Conservation (phyloP, 2,329 filamentous ascomycete genomes). For the Hymenoscyphus linearis region DNA sequence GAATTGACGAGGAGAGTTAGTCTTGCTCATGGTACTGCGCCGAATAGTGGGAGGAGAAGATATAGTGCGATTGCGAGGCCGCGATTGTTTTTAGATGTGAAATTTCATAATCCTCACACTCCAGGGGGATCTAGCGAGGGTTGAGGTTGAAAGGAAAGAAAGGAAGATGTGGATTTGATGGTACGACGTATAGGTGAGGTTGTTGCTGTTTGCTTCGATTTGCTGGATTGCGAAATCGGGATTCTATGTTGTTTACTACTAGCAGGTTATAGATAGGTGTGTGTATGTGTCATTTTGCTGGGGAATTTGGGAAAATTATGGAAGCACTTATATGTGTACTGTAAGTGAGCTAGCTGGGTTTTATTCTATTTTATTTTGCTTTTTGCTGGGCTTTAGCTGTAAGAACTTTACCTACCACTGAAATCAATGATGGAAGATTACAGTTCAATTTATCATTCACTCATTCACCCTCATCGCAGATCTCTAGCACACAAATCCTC, state of each 20-base stretch:
- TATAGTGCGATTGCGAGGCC: not conserved
- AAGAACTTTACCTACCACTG: no score
- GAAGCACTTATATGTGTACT: not conserved
- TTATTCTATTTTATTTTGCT: not conserved
- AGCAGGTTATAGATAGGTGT: not conserved
- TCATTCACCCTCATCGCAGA: no score
- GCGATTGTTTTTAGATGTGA: conserved; percentile 6
- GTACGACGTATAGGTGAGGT: not conserved
- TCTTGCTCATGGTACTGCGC: conserved; percentile 2
- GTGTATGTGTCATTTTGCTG: not conserved
- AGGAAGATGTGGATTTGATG: not conserved
- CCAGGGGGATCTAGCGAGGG: not conserved
- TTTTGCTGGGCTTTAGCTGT: not conserved
- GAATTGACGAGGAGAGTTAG: conserved; percentile 6
- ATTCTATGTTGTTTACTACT: not conserved
- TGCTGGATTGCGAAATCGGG: not conserved
- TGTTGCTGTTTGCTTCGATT: not conserved
- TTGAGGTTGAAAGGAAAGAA: not conserved
- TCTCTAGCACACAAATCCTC: no score
- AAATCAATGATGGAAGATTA: no score
- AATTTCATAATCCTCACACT: conserved; percentile 1
- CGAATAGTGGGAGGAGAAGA: conserved; percentile 1
- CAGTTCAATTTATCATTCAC: no score
- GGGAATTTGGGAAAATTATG: not conserved
- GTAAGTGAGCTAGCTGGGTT: no score